Evolutionary conservation across 495 filamentous ascomycete genomes (phyloP).

Genomic region (Choiromyces venosus): DNA sequence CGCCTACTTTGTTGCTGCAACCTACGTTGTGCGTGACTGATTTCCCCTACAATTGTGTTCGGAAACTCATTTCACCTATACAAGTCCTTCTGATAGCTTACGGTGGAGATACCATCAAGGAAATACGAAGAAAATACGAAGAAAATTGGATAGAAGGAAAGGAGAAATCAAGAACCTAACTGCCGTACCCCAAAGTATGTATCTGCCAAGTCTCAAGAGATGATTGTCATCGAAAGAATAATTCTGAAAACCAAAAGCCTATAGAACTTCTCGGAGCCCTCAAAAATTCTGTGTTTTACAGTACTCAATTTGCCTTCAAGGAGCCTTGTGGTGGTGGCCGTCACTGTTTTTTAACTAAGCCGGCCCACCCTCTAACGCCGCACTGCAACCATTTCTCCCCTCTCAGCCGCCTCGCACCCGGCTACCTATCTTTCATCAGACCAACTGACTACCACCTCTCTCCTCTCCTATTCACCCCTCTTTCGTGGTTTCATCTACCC

Average conservation of each 20-base stretch:
- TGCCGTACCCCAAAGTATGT: neutral
- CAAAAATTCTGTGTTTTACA: neutral
- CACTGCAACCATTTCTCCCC: constrained; percentile 21
- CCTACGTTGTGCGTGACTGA: neutral
- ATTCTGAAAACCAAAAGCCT: neutral
- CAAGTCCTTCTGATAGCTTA: neutral
- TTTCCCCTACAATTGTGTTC: neutral
- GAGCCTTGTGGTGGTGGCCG: neutral
- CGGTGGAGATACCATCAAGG: neutral
- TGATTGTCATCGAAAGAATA: neutral
- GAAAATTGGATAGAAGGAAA: neutral
- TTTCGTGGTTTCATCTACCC: constrained; percentile 26
- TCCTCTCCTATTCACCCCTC: constrained; percentile 24
- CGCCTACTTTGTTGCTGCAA: neutral
- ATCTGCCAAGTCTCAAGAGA: neutral
- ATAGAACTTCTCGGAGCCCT: neutral
- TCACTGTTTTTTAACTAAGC: constrained; percentile 10
- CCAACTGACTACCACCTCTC: neutral
- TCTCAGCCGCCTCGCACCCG: neutral
- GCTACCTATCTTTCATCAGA: neutral
- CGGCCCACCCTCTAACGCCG: constrained; percentile 13
- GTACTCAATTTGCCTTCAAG: neutral
- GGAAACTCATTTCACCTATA: neutral
- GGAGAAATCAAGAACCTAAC: neutral
- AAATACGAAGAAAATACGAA: neutral